phyloP scores from a whole-genome alignment of 1,139 yeast species.

The Sugiyamaella xylanicola region DNA sequence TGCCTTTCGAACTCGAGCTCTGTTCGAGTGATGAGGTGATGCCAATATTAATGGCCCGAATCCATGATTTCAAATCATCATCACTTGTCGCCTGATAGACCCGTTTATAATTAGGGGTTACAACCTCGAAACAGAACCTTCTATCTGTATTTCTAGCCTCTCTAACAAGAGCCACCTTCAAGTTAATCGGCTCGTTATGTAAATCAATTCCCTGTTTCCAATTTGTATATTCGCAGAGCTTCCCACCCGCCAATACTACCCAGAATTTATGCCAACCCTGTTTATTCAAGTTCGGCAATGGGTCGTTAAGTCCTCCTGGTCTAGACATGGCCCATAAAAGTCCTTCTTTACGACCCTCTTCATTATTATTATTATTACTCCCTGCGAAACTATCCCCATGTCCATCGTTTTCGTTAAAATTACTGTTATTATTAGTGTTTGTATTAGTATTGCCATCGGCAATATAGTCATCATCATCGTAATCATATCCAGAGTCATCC shows the following conservation, averaged over 20 bases:
- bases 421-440: conserved; percentile 3
- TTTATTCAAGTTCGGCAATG: conserved; percentile 69
- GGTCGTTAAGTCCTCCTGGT: conserved; percentile 45
- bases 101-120: conserved; percentile 71
- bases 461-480: conserved; percentile 16
- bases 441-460: conserved; percentile 13
- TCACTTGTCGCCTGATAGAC: conserved; percentile 77
- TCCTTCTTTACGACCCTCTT: conserved; percentile 49
- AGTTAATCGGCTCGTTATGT: conserved; percentile 69
- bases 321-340: conserved; percentile 58
- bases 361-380: conserved; percentile 4
- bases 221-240: conserved; percentile 70
- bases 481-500: conserved; percentile 24
- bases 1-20: conserved; percentile 2
- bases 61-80: conserved; percentile 71
- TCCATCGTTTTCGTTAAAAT: conserved; percentile 6
- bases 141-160: conserved; percentile 50
- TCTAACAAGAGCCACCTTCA: conserved; percentile 70
- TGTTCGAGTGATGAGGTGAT: conserved; percentile 41
- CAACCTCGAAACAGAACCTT: conserved; percentile 70
- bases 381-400: background rate
- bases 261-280: conserved; percentile 87
- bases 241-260: conserved; percentile 73
- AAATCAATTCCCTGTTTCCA: conserved; percentile 74
- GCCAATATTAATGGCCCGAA: conserved; percentile 52